phyloP scores from a whole-genome alignment of 352 stramenopile genomes.

The Globisporangium heterothallicum region DNA sequence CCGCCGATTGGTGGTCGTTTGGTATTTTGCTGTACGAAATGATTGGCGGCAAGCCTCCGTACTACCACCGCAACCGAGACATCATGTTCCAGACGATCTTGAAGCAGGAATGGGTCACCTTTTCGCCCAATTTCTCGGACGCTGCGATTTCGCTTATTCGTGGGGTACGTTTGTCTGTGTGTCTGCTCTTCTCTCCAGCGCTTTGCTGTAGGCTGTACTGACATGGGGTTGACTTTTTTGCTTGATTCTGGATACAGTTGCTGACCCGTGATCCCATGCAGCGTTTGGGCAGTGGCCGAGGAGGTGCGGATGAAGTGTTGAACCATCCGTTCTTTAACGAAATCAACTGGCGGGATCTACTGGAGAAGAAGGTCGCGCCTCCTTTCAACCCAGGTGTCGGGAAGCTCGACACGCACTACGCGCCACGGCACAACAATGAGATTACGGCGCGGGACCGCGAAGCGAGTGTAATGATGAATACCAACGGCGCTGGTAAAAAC shows the following conservation, averaged over 20 bases:
- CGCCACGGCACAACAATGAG: constrained; percentile 82
- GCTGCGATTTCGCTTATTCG: constrained; percentile 88
- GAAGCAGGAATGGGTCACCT: constrained; percentile 92
- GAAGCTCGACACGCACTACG: constrained; percentile 84
- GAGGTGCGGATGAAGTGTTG: constrained; percentile 87
- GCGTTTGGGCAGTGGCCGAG: constrained; percentile 91
- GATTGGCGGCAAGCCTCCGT: constrained; percentile 89
- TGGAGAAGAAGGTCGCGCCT: constrained; percentile 74
- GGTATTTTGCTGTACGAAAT: constrained; percentile 95
- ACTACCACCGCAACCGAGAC: constrained; percentile 88
- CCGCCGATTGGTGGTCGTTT: constrained; percentile 94
- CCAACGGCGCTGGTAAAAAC: constrained; percentile 44
- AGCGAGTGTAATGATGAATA: constrained; percentile 67
- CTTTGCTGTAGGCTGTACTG: constrained; percentile 1
- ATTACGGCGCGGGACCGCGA: constrained; percentile 83
- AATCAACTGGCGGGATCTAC: constrained; percentile 88
- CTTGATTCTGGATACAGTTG: constrained; percentile 48
- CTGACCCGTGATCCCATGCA: constrained; percentile 94
- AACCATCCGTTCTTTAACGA: constrained; percentile 90
- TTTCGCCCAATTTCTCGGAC: constrained; percentile 92
- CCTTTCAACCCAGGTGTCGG: constrained; percentile 88
- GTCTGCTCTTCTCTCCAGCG: constrained; percentile 2
- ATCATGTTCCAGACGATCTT: constrained; percentile 92
- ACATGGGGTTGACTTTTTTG: constrained; percentile 12
- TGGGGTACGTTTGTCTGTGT: constrained; percentile 59